Percentiles rank a stretch among this genome's conserved stretches.
These are phyloP conservation scores for Lactifluus subvellereus DNA, from an alignment of 768 basidiomycete genomes.

Conservation along the genomic window DNA sequence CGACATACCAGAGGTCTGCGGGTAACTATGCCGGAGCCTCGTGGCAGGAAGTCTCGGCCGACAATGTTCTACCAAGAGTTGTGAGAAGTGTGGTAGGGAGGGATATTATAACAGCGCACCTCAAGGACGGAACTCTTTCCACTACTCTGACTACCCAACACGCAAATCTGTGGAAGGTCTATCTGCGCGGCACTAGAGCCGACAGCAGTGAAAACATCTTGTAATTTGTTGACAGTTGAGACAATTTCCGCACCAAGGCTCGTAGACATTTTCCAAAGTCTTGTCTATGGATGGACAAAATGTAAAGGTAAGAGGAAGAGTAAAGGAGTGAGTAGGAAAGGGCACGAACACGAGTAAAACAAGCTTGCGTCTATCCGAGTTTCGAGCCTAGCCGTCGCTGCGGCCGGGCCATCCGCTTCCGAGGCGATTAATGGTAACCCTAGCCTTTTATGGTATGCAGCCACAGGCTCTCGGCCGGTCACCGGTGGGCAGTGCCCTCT, in stretches of 20 bases:
- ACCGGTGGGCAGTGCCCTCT: not conserved
- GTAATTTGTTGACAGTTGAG: conserved; percentile 77
- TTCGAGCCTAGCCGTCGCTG: not conserved
- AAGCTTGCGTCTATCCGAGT: not conserved
- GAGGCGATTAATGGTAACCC: not conserved
- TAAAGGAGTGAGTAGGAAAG: not conserved
- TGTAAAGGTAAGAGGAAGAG: conserved; percentile 2
- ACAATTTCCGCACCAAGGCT: conserved; percentile 81
- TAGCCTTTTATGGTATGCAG: not conserved
- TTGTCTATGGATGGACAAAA: conserved; percentile 11
- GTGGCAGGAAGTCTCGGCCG: conserved; percentile 96
- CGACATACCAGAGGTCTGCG: conserved; percentile 81
- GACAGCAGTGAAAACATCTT: conserved; percentile 84
- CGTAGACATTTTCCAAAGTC: conserved; percentile 37
- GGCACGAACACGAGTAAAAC: not conserved
- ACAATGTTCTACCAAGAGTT: conserved; percentile 76
- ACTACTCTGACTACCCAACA: conserved; percentile 86
- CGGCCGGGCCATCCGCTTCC: not conserved
- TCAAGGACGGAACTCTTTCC: conserved; percentile 92
- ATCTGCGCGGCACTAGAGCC: conserved; percentile 72
- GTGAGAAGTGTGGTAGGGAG: not conserved
- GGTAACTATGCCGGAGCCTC: conserved; percentile 98
- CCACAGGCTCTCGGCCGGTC: conserved; percentile 4
- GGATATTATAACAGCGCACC: conserved; percentile 39
- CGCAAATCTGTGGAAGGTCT: conserved; percentile 90